phyloP scores from a whole-genome alignment of 805 yeast species.

The Saccharomycopsis fibuligera region DNA sequence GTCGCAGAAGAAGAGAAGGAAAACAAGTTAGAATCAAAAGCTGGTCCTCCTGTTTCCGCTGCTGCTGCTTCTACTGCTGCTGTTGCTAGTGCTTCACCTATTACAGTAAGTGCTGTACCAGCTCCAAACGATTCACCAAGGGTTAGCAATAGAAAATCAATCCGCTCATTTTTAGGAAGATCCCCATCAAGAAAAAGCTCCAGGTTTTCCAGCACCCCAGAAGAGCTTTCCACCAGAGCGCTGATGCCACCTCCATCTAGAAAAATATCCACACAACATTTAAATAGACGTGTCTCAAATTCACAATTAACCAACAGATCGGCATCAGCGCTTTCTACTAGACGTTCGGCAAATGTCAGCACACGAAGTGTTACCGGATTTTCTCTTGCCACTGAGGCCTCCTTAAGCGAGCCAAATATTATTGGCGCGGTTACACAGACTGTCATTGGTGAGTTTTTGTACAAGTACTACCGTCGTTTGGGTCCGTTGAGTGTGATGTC shows the following conservation, averaged over 20 bases:
- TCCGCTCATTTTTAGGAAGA: constrained; percentile 14
- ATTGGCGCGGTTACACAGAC: constrained; percentile 86
- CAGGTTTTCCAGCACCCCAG: background rate
- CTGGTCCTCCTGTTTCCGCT: background rate
- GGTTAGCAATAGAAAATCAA: constrained; percentile 10
- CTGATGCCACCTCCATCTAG: constrained; percentile 16
- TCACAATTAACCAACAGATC: constrained; percentile 15
- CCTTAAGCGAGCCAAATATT: constrained; percentile 63
- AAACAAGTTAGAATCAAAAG: background rate
- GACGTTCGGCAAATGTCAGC: constrained; percentile 21
- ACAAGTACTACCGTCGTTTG: constrained; percentile 74
- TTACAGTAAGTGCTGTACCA: background rate
- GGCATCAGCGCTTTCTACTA: constrained; percentile 21
- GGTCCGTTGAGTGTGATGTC: constrained; percentile 68
- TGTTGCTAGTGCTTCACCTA: background rate
- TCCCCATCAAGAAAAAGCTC: constrained; percentile 3
- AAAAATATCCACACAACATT: constrained; percentile 5
- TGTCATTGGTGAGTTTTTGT: constrained; percentile 85
- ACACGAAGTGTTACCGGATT: constrained; percentile 31
- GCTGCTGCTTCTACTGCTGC: background rate
- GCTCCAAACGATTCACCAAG: background rate
- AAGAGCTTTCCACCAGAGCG: background rate
- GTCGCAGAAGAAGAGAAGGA: no score
- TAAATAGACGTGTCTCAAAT: constrained; percentile 6
- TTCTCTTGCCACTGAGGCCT: constrained; percentile 48